Evolutionary conservation across 2,329 filamentous ascomycete species (phyloP).

Genomic region (Curvularia verruculosa): DNA sequence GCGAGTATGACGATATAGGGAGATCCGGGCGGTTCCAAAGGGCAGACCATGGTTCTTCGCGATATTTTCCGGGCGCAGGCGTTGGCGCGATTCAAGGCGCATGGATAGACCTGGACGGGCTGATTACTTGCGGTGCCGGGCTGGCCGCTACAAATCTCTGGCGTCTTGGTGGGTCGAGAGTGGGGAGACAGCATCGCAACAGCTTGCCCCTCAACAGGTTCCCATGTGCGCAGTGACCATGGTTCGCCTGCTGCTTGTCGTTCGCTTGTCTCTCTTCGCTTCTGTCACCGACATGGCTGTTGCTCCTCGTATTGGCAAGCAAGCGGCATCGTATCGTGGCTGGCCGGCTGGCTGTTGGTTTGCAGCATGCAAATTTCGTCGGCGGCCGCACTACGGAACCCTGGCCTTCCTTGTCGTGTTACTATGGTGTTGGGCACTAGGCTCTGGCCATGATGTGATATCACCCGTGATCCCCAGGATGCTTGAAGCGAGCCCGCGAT

Average conservation of each 20-base stretch:
- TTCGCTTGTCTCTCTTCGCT: background rate
- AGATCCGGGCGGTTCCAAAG: slow-evolving; percentile 8
- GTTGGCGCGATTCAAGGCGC: slow-evolving; percentile 11
- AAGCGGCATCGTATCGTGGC: background rate
- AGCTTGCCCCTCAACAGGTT: slow-evolving; percentile 5
- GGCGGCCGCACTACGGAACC: background rate
- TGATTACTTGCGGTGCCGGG: slow-evolving; percentile 5
- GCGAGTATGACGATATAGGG: slow-evolving; percentile 7
- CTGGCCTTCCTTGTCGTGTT: background rate
- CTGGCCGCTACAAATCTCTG: slow-evolving; percentile 7
- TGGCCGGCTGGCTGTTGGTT: background rate
- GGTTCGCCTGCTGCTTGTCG: background rate
- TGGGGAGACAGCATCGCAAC: slow-evolving; percentile 10
- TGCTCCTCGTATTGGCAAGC: background rate
- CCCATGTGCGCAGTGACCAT: background rate
- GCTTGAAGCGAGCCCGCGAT: slow-evolving; percentile 9
- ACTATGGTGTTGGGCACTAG: slow-evolving; percentile 6
- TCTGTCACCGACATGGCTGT: background rate
- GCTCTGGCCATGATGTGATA: background rate
- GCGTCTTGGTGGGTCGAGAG: slow-evolving; percentile 21
- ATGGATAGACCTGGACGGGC: slow-evolving; percentile 17
- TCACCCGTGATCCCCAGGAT: slow-evolving; percentile 7
- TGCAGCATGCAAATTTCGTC: background rate
- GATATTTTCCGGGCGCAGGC: slow-evolving; percentile 20
- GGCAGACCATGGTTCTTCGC: slow-evolving; percentile 15